Evolutionary conservation across 2,329 filamentous ascomycete species (phyloP), one percentile per base, ranked within the genome.

Genomic region (Thyridium curvatum): DNA sequence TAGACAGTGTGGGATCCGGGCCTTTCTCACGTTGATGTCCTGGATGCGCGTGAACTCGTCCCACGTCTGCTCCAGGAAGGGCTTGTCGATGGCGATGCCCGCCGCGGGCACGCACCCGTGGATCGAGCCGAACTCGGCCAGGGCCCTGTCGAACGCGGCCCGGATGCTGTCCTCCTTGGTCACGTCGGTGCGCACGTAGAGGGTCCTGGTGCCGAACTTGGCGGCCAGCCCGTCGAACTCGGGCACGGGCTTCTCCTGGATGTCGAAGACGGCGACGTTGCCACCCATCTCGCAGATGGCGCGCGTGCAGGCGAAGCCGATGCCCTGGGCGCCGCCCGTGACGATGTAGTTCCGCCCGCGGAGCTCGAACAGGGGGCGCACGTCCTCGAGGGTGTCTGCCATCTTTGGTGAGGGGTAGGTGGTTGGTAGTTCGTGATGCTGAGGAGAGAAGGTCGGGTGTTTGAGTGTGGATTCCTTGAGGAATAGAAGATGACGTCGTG

Each of bases 61-160:
- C 61, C 62, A 66, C 0, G 61, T 64, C 36, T 68, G 63, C 1
- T 68, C 62, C 2, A 66, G 35, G 39, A 68, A 68, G 0, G 65
- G 64, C 46, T 66, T 67, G 41, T 68, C 64, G 18, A 66, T 57
- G 7, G 59, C 62, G 32, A 68, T 60, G 2, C 64, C 65, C 2
- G 61, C 61, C 8, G 57, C 53, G 6, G 58, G 56, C 1, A 61
- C 56, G 21, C 49, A 45, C 1, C 58, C 58, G 26, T 60, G 51
- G 4, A 61, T 49, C 1, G 52, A 41, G 1, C 44, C 47, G 16
- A 61, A 46, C n/a, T 44, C 47, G 10, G 44, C 32, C 3, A 60
- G 9, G 1, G 49, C 41, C 29, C 45, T 47, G 0, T 46, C 44
- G 60, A 59, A 0, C 21, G 51, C 50, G 1, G 41, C 36, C 4